Conservation (phyloP, 345 rosid genomes). For the Salix udensis region DNA sequence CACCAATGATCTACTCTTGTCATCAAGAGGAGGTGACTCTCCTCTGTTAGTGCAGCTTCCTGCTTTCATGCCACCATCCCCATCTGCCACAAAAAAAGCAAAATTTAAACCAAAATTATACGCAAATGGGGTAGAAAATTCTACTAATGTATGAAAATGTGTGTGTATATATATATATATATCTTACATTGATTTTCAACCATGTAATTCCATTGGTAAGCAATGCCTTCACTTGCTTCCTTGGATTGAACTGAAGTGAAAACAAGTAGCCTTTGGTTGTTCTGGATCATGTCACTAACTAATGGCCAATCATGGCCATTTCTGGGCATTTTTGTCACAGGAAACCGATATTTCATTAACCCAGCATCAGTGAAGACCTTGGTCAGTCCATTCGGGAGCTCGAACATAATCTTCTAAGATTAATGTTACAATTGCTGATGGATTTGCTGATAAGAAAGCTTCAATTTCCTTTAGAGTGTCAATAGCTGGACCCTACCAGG, state of each 20-base stretch:
- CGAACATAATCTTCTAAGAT: constrained; percentile 67
- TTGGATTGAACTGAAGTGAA: constrained; percentile 55
- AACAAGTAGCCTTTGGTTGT: constrained; percentile 52
- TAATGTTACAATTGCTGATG: constrained; percentile 50
- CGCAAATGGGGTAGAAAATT: no score
- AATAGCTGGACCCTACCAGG: constrained; percentile 50
- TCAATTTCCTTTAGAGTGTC: constrained; percentile 54
- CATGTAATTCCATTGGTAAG: constrained; percentile 80
- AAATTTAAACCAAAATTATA: background rate
- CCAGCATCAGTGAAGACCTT: constrained; percentile 55
- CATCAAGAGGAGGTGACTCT: constrained; percentile 44
- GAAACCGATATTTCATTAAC: constrained; percentile 65
- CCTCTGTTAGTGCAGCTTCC: constrained; percentile 55
- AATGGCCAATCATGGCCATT: constrained; percentile 65
- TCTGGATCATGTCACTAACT: constrained; percentile 57
- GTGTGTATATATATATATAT: no score
- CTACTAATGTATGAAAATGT: background rate
- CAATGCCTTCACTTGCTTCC: constrained; percentile 57
- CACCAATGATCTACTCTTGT: constrained; percentile 51
- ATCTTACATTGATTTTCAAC: constrained; percentile 68
- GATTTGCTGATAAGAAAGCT: constrained; percentile 55
- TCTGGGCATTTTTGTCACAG: constrained; percentile 52
- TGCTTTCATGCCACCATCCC: constrained; percentile 51
- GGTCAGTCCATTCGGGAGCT: constrained; percentile 48
- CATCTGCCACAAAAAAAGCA: constrained; percentile 38